phyloP scores from a whole-genome alignment of 164 flowering plant species.

The Annona squamosa region DNA sequence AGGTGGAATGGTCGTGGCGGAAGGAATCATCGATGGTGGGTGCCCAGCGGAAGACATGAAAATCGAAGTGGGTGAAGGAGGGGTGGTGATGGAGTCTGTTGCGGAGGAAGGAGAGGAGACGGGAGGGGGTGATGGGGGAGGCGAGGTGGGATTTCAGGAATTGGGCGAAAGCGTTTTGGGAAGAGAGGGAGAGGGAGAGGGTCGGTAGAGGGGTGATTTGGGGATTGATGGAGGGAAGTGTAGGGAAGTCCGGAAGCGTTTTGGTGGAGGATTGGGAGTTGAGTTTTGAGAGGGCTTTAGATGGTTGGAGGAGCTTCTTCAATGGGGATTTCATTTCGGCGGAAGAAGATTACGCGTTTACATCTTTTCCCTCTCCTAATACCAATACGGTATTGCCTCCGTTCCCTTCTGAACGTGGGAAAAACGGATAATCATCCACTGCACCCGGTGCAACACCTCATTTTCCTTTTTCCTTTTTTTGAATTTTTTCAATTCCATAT shows the following conservation, averaged over 20 bases:
- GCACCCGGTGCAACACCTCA: too few species aligned
- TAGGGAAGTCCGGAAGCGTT: not conserved
- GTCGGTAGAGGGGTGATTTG: constrained; percentile 25
- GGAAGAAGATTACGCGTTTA: not conserved
- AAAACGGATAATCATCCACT: too few species aligned
- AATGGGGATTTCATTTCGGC: not conserved
- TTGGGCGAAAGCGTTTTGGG: constrained; percentile 26
- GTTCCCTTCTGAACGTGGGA: too few species aligned
- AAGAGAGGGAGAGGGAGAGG: constrained; percentile 36
- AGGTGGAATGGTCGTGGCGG: constrained; percentile 79
- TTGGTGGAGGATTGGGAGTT: not conserved
- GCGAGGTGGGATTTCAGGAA: constrained; percentile 54
- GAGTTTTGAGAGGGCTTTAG: not conserved
- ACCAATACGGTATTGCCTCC: too few species aligned
- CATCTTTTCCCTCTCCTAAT: too few species aligned
- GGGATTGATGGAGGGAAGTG: not conserved
- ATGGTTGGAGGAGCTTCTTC: not conserved
- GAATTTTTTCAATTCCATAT: too few species aligned
- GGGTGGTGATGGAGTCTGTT: constrained; percentile 79
- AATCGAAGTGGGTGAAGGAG: constrained; percentile 59
- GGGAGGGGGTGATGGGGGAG: constrained; percentile 38
- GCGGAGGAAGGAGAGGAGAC: constrained; percentile 53
- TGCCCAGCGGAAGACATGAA: constrained; percentile 72
- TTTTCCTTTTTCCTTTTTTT: too few species aligned
- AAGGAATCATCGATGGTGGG: constrained; percentile 58